These are phyloP conservation scores for Trichophyton rubrum DNA, from an alignment of 2,329 filamentous ascomycete genomes.

Conservation along the genomic window DNA sequence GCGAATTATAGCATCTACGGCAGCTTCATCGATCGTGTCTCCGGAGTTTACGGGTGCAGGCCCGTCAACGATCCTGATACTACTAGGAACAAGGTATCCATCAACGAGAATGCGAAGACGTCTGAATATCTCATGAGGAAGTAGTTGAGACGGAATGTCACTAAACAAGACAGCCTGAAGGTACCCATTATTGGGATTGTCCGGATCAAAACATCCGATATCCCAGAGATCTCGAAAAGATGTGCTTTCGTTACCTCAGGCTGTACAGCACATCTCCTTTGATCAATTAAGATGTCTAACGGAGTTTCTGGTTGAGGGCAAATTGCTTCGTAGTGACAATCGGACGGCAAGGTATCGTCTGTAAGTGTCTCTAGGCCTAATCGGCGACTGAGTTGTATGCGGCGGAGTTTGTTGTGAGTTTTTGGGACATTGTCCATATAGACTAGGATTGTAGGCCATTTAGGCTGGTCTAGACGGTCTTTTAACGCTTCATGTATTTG, in stretches of 20 bases:
- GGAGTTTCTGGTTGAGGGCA: background rate
- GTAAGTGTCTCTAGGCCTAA: background rate
- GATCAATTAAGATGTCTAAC: background rate
- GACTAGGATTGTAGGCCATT: background rate
- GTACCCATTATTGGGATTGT: background rate
- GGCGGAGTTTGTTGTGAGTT: background rate
- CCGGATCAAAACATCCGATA: background rate
- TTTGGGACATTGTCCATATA: conserved; percentile 4
- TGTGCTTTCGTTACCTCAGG: background rate
- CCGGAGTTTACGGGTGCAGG: background rate
- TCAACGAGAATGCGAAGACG: background rate
- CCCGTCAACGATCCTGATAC: background rate
- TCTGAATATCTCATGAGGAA: background rate
- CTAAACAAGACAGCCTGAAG: background rate
- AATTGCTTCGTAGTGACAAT: background rate
- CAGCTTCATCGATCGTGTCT: background rate
- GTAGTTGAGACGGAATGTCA: background rate
- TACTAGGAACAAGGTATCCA: conserved; percentile 1
- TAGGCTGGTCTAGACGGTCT: background rate
- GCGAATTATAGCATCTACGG: background rate
- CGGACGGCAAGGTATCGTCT: background rate
- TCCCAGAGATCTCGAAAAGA: background rate
- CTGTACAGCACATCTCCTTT: background rate
- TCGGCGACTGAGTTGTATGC: background rate
- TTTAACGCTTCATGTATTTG: conserved; percentile 1